Evolutionary conservation across 1,284 basidiomycete species (phyloP).

Genomic region (Sporisorium reilianum): DNA sequence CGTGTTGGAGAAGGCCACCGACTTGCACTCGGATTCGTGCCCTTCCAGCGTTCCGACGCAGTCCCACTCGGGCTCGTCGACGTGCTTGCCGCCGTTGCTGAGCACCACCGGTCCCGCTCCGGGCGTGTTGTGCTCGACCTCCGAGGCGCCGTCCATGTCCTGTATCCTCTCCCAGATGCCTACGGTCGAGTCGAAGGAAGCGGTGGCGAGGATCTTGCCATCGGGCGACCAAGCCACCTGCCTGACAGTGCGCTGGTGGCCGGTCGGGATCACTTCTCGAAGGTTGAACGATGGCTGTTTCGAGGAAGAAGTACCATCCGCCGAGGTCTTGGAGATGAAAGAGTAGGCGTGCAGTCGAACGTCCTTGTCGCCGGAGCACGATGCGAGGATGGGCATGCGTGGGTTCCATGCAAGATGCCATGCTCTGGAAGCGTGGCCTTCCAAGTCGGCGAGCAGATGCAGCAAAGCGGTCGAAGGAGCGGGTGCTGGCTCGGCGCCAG

Average conservation of each 20-base stretch:
- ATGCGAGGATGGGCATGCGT: constrained; percentile 82
- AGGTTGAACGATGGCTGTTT: constrained; percentile 59
- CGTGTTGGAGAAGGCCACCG: constrained; percentile 83
- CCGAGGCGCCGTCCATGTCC: constrained; percentile 37
- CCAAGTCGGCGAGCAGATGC: constrained; percentile 43
- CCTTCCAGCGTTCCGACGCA: constrained; percentile 90
- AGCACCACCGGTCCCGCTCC: constrained; percentile 39
- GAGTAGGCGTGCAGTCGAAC: constrained; percentile 85
- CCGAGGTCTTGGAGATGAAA: constrained; percentile 39
- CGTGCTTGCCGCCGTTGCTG: constrained; percentile 70
- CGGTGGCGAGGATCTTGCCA: constrained; percentile 89
- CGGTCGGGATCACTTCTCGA: constrained; percentile 74
- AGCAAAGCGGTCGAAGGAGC: constrained; percentile 17
- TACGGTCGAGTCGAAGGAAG: constrained; percentile 93
- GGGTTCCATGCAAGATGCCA: constrained; percentile 96
- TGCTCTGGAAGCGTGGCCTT: constrained; percentile 66
- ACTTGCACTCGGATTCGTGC: constrained; percentile 98
- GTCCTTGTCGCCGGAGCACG: constrained; percentile 93
- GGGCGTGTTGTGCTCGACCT: constrained; percentile 10
- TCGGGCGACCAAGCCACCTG: constrained; percentile 89
- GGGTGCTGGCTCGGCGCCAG: constrained; percentile 6
- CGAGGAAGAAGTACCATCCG: constrained; percentile 47
- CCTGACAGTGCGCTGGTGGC: constrained; percentile 91
- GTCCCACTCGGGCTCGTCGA: constrained; percentile 74
- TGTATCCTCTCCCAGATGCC: constrained; percentile 83